phyloP scores from a whole-genome alignment of 2,329 filamentous ascomycete species.

The Hypoxylon rubiginosum region DNA sequence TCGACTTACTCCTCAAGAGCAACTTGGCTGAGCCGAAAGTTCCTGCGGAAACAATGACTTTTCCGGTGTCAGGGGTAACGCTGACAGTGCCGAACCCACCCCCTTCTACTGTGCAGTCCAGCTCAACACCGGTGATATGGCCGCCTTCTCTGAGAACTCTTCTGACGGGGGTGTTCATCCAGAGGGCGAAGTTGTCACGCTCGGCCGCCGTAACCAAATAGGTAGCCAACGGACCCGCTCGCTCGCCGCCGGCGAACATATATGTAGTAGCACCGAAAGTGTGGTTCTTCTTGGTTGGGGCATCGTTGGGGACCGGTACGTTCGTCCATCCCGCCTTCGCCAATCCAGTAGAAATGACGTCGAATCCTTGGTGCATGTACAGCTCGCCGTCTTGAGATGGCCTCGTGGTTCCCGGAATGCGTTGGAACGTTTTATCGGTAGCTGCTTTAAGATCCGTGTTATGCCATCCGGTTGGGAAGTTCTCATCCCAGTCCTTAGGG shows the following conservation, averaged over 20 bases:
- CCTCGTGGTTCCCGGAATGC: constrained; percentile 76
- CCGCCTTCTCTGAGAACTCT: constrained; percentile 73
- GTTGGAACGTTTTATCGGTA: constrained; percentile 71
- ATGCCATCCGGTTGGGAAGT: constrained; percentile 80
- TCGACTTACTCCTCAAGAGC: constrained; percentile 68
- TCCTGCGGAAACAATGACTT: constrained; percentile 77
- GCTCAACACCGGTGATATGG: constrained; percentile 74
- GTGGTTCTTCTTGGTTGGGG: constrained; percentile 73
- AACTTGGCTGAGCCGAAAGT: constrained; percentile 78
- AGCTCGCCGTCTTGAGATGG: constrained; percentile 75
- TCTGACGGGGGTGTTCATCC: constrained; percentile 75
- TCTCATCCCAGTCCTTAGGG: constrained; percentile 77
- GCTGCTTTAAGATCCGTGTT: constrained; percentile 70
- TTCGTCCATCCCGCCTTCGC: constrained; percentile 71
- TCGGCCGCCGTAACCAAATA: constrained; percentile 74
- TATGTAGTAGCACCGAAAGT: constrained; percentile 74
- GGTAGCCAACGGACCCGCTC: constrained; percentile 77
- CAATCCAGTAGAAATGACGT: constrained; percentile 71
- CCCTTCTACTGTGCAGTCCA: constrained; percentile 66
- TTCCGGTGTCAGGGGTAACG: constrained; percentile 70
- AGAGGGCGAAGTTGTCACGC: constrained; percentile 75
- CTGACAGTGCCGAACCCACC: constrained; percentile 72
- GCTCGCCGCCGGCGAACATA: constrained; percentile 75
- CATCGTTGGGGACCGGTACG: constrained; percentile 68
- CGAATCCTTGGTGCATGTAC: constrained; percentile 75